A percentile compares a stretch with the other conserved stretches of the same genome.
These are phyloP conservation scores for Aegilops speltoides DNA, from an alignment of 176 grass and related monocot genomes.

Conservation along the genomic window DNA sequence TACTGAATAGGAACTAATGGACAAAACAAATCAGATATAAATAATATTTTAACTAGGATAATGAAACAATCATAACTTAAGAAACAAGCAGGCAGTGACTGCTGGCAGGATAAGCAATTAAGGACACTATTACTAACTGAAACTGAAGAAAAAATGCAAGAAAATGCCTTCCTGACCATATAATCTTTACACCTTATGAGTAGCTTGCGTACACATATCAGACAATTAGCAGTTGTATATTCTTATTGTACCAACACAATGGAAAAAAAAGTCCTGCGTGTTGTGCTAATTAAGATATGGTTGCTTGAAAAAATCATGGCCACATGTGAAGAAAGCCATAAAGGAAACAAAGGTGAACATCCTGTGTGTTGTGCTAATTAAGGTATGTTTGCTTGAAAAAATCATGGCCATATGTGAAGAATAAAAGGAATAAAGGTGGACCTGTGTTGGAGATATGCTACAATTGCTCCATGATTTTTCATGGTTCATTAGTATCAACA, in stretches of 20 bases:
- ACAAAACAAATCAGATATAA: constrained; percentile 30
- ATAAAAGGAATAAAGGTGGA: not conserved
- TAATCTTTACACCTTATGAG: not conserved
- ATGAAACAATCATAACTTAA: constrained; percentile 12
- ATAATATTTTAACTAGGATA: constrained; percentile 18
- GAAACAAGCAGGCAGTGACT: not conserved
- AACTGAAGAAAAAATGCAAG: constrained; percentile 9
- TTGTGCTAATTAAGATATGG: not conserved
- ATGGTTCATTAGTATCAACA: not conserved
- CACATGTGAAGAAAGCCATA: constrained; percentile 1
- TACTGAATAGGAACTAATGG: constrained; percentile 1
- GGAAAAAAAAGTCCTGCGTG: not conserved
- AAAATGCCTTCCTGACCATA: constrained; percentile 1
- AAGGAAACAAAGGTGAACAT: not conserved
- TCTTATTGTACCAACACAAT: not conserved
- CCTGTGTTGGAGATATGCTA: constrained; percentile 9
- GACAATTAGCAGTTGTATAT: not conserved
- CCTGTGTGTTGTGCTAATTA: not conserved
- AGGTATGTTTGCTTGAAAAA: not conserved
- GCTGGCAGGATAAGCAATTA: constrained; percentile 8
- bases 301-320: not conserved
- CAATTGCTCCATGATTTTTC: not conserved
- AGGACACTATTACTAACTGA: not conserved
- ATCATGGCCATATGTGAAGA: not conserved
- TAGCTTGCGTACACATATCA: not conserved